Evolutionary conservation across 2,329 filamentous ascomycete species (phyloP), one percentile per base, ranked within the genome.

Genomic region (Aspergillus alliaceus): DNA sequence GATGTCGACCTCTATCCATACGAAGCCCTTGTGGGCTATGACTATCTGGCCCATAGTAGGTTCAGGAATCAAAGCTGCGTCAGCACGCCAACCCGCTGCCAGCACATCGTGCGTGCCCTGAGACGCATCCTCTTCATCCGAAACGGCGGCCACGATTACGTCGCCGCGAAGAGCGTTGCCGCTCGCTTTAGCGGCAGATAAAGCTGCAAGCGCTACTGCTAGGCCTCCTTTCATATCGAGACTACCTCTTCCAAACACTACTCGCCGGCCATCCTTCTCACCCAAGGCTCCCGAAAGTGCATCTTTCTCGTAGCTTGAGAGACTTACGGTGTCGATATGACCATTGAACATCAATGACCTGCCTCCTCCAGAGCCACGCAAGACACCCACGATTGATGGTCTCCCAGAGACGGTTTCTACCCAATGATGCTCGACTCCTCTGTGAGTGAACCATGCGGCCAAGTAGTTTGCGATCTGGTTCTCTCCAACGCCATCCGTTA

Each of bases 221-320:
- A 84, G 51, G 0, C 82, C 81, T 3, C 75, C 68, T 60, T 84
- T 84, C 81, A 84, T 84, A 40, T 83, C 81, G 9, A 77, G 70
- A 4, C 76, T 69, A 0, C 81, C 81, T 11, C 81, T 73, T 0
- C 81, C 80, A 35, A 79, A 76, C 1, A 82, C 62, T 6, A 64
- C 66, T 22, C 63, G 54, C 8, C 71, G 71, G 0, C 74, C 77
- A 8, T 79, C 62, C 3, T 69, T 66, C 5, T 52, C 60, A 7
- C 55, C 65, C 15, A 79, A 66, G 0, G 52, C 55, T 1, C 81
- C 81, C 9, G 75, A 76, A 1, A 84, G 64, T 0, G 80, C 72
- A 37, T 83, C 74, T 2, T 69, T 72, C 1, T 78, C 76, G 55
- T 84, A 83, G 2, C 79, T 79, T 5, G 71, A 62, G 0, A 79